Evolutionary conservation across 345 rosid genomes (phyloP).

Genomic region (Heritiera fomes): DNA sequence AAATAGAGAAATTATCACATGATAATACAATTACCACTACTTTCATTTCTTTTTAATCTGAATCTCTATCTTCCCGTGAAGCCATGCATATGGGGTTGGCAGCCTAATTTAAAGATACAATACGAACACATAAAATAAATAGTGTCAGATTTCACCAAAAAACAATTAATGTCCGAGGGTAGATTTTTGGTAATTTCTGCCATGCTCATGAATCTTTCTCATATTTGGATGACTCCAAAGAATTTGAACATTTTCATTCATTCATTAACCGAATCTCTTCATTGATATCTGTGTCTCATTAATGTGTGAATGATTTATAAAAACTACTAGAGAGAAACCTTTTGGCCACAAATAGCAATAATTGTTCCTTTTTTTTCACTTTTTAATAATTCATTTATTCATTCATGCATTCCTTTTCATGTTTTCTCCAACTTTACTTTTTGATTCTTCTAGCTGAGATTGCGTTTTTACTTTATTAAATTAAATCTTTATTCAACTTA

Average conservation of each 20-base stretch:
- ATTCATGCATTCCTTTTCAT: no score
- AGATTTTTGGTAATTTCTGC: slow-evolving; percentile 2
- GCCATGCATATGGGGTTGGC: no score
- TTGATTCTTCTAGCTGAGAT: slow-evolving; percentile 25
- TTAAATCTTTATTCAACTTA: neutral
- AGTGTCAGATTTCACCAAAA: no score
- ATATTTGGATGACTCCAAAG: slow-evolving; percentile 22
- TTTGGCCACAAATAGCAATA: neutral
- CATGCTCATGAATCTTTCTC: neutral
- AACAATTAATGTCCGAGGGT: neutral
- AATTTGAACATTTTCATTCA: neutral
- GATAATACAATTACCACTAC: no score
- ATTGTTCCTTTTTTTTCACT: neutral
- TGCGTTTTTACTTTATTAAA: no score
- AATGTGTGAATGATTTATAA: slow-evolving; percentile 4
- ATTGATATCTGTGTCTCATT: slow-evolving; percentile 21
- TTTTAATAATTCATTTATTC: neutral
- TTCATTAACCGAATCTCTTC: slow-evolving; percentile 30
- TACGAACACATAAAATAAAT: no score
- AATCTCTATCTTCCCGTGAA: no score
- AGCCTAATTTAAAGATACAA: no score
- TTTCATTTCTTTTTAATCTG: no score
- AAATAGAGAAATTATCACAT: no score
- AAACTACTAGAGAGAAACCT: no score
- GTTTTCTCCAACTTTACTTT: neutral